Percentiles rank a stretch among this genome's conserved stretches.
Evolutionary conservation across 73 alveolate species (phyloP).

Genomic region (Stentor coeruleus): DNA sequence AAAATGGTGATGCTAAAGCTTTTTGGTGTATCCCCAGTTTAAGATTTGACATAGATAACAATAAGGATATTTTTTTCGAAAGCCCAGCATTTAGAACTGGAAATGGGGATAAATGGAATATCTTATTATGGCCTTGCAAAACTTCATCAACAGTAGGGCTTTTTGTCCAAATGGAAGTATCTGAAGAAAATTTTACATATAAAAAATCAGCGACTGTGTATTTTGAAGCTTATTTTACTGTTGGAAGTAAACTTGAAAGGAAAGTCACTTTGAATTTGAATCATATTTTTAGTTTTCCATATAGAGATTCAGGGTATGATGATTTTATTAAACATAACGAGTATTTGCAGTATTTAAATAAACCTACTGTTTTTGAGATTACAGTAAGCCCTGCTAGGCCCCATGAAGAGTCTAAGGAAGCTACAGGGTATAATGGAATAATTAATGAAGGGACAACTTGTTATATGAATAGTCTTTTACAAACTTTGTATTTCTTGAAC

Average conservation of each 20-base stretch:
- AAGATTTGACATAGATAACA: neutral
- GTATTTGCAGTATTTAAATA: neutral
- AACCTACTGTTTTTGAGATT: neutral
- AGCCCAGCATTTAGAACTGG: neutral
- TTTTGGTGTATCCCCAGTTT: neutral
- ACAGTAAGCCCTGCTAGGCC: neutral
- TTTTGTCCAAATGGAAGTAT: neutral
- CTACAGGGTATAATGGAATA: slow-evolving; percentile 59
- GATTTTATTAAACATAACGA: neutral
- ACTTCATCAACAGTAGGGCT: neutral
- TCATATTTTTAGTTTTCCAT: neutral
- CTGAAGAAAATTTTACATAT: neutral
- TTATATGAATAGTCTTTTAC: slow-evolving; percentile 76
- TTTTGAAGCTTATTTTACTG: neutral
- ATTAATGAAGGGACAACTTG: slow-evolving; percentile 91
- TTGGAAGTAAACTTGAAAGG: slow-evolving; percentile 15
- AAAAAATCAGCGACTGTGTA: neutral
- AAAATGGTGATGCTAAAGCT: neutral
- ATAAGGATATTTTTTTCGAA: neutral
- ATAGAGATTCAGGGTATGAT: slow-evolving; percentile 17
- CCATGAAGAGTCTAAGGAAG: neutral
- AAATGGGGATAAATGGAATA: neutral
- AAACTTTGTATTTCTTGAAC: slow-evolving; percentile 66
- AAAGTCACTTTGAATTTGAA: neutral
- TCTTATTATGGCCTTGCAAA: neutral